Evolutionary conservation across 768 basidiomycete genomes (phyloP).

Genomic region (Mycena kentingensis): DNA sequence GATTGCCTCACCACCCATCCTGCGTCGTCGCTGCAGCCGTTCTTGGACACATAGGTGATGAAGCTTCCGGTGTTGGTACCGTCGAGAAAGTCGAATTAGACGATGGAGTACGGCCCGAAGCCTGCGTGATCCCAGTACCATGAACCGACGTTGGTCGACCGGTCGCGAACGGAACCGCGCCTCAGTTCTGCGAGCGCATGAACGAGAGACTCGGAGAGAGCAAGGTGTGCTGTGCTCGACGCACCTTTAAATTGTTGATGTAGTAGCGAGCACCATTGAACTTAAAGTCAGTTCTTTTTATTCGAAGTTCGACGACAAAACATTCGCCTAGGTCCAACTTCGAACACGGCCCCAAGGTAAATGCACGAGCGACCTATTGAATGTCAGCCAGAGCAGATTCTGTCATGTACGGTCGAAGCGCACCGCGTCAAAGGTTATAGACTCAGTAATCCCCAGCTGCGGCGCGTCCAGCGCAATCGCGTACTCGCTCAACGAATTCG

Average conservation of each 20-base stretch:
- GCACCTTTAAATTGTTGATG: conserved; percentile 19
- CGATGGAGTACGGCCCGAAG: conserved; percentile 23
- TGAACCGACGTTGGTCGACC: conserved; percentile 7
- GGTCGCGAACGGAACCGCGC: conserved; percentile 14
- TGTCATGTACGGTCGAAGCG: background rate
- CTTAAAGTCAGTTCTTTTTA: conserved; percentile 3
- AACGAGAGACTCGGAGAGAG: background rate
- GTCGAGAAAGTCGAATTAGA: conserved; percentile 22
- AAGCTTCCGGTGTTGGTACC: conserved; percentile 6
- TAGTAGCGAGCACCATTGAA: conserved; percentile 20
- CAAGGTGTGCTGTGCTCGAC: no score
- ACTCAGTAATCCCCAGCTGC: conserved; percentile 11
- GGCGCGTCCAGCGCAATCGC: conserved; percentile 14
- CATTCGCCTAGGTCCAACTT: conserved; percentile 21
- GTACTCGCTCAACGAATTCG: conserved; percentile 1
- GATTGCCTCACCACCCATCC: no score
- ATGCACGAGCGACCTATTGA: conserved; percentile 14
- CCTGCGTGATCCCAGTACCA: conserved; percentile 27
- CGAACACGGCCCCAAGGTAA: conserved; percentile 16
- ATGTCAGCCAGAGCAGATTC: background rate
- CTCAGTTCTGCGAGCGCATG: conserved; percentile 18
- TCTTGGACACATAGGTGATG: conserved; percentile 17
- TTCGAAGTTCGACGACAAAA: conserved; percentile 16
- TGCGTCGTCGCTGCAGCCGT: no score
- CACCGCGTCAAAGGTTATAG: conserved; percentile 9